Evolutionary conservation across 306 rosid species (phyloP).

Genomic region (Hippophae tibetana): DNA sequence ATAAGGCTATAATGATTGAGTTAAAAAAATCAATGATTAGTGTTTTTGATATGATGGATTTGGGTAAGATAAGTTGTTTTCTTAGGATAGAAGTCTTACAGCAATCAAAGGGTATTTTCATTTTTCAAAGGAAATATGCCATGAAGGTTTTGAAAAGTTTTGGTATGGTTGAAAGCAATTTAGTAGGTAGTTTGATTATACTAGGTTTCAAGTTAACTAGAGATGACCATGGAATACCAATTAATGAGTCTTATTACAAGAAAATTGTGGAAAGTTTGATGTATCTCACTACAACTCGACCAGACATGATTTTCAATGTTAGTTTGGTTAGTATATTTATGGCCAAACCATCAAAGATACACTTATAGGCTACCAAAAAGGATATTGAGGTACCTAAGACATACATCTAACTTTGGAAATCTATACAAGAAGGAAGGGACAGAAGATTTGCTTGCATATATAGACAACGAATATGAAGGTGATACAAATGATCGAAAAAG

Average conservation of each 20-base stretch:
- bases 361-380: background rate
- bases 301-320: too few species aligned
- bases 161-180: background rate
- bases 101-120: too few species aligned
- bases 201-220: background rate
- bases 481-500: background rate
- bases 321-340: too few species aligned
- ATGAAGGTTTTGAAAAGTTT: background rate
- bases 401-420: background rate
- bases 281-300: background rate
- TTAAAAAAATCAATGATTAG: conserved; percentile 6
- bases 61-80: background rate
- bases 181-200: background rate
- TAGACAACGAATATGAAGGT: background rate
- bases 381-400: background rate
- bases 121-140: too few species aligned
- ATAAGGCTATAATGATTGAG: conserved; percentile 9
- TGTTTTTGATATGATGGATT: conserved; percentile 13
- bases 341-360: too few species aligned
- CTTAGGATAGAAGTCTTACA: conserved; percentile 8
- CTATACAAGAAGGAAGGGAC: background rate
- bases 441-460: background rate
- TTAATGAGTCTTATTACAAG: background rate
- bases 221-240: background rate
- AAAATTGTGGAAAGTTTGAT: background rate